Percentiles rank a stretch among this genome's conserved stretches.
Evolutionary conservation across 768 basidiomycete genomes (phyloP).

Genomic region (Trametes villosa): DNA sequence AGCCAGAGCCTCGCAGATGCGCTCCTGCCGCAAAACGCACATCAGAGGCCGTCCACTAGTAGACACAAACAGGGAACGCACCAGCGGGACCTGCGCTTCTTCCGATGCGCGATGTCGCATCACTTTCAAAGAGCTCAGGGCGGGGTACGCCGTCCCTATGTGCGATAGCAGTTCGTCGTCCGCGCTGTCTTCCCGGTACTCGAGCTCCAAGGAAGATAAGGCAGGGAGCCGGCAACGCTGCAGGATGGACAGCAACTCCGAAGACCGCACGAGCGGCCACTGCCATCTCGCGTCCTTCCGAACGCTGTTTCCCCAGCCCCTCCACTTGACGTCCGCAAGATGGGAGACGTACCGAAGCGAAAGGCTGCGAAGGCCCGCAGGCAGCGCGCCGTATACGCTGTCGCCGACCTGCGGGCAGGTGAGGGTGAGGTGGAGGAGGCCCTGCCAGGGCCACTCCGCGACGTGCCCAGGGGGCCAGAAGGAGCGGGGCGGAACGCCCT

Average conservation of each 20-base stretch:
- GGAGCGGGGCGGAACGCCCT: neutral
- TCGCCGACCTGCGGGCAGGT: neutral
- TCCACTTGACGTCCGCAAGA: neutral
- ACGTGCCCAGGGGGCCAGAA: neutral
- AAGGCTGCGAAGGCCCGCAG: neutral
- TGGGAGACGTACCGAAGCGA: neutral
- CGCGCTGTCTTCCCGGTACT: neutral
- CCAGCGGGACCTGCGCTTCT: no score
- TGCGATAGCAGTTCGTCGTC: neutral
- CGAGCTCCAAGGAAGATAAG: neutral
- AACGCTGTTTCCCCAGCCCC: neutral
- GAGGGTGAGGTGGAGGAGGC: neutral
- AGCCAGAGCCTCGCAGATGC: no score
- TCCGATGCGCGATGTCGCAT: neutral
- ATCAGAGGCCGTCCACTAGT: no score
- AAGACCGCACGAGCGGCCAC: neutral
- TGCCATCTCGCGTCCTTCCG: neutral
- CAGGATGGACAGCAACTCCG: neutral
- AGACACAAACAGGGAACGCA: no score
- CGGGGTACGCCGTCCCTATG: neutral
- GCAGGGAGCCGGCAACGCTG: neutral
- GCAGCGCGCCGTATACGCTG: neutral
- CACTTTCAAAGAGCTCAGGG: neutral
- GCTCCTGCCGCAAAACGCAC: no score
- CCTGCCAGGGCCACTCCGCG: neutral